Evolutionary conservation across 805 yeast species (phyloP), one percentile per base, ranked within the genome.

Genomic region (Yamadazyma akitaensis): DNA sequence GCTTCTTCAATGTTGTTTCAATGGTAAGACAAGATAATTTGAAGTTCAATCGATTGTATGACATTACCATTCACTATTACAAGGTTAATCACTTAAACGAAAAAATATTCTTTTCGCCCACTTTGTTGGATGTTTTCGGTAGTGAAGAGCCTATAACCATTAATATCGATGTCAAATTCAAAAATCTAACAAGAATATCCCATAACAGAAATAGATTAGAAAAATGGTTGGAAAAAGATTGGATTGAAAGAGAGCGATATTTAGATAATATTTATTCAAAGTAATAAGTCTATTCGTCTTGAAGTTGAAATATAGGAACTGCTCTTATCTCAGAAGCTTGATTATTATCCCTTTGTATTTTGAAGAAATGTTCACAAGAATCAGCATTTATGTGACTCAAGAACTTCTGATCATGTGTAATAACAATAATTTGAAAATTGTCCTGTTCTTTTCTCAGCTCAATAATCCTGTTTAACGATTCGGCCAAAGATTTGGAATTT

Each of bases 361-460:
- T 76, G 65, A 84, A 94, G 64, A 87, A 94, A 60, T 86, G 90
- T 61, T 89, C 97, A 10, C 96, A 83, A 60, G 87, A 90, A 17
- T 84, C 77, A 0, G 97, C 97, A 62, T 85, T 82, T 84, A 94
- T 90, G 60, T 83, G 83, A 41, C 81, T 77, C 57, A 94, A 72
- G 59, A 94, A 94, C 57, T 85, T 85, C 63, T 92, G 97, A 65
- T 94, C 99, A 60, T 94, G 99, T 0, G 99, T 94, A 54, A 94
- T 94, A 5, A 94, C 95, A 57, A 94, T 90, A 45, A 94, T 73
- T 68, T 94, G 99, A 72, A 94, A 94, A 62, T 94, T 94, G 58
- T 76, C 79, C 64, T 94, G 99, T 31, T 72, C 73, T 44, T 80
- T 77, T 54, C 99, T 76, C 56, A 81, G 65, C 34, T 82, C 84